Conservation (phyloP, 1,139 yeast species). For the Pichia sp. region DNA sequence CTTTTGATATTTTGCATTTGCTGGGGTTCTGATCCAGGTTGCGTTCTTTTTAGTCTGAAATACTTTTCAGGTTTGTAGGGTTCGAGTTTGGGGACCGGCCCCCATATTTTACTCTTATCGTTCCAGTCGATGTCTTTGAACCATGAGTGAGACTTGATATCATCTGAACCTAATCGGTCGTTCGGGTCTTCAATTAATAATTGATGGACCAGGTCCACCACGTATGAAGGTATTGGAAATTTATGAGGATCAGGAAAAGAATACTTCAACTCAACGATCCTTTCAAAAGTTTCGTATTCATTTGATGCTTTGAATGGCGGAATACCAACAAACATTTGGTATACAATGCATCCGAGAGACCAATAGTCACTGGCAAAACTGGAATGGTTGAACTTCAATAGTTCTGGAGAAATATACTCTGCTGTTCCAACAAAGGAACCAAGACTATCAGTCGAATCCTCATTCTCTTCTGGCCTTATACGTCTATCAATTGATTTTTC, state of each 20-base stretch:
- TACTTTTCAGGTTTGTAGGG: conserved; percentile 50
- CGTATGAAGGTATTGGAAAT: conserved; percentile 38
- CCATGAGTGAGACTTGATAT: conserved; percentile 72
- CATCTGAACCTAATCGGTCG: conserved; percentile 55
- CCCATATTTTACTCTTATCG: conserved; percentile 67
- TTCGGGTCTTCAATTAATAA: conserved; percentile 61
- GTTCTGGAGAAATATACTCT: conserved; percentile 71
- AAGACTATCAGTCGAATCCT: conserved; percentile 40
- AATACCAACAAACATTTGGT: conserved; percentile 69
- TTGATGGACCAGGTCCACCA: conserved; percentile 51
- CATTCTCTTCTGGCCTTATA: conserved; percentile 11
- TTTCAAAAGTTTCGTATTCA: conserved; percentile 70
- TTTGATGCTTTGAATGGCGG: conserved; percentile 81
- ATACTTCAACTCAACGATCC: conserved; percentile 60
- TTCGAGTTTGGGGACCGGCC: conserved; percentile 69
- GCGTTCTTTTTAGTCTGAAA: conserved; percentile 14
- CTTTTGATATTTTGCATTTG: background rate
- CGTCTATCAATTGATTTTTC: background rate
- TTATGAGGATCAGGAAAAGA: conserved; percentile 45
- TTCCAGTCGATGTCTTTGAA: conserved; percentile 65
- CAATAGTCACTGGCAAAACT: conserved; percentile 75
- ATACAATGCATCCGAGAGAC: conserved; percentile 79
- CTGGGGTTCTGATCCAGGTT: background rate
- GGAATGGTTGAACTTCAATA: conserved; percentile 63
- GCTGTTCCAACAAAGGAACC: conserved; percentile 80